Percentiles rank a stretch among this genome's conserved stretches.
Evolutionary conservation across 768 basidiomycete species (phyloP).

Genomic region (Termitomyces sp.): DNA sequence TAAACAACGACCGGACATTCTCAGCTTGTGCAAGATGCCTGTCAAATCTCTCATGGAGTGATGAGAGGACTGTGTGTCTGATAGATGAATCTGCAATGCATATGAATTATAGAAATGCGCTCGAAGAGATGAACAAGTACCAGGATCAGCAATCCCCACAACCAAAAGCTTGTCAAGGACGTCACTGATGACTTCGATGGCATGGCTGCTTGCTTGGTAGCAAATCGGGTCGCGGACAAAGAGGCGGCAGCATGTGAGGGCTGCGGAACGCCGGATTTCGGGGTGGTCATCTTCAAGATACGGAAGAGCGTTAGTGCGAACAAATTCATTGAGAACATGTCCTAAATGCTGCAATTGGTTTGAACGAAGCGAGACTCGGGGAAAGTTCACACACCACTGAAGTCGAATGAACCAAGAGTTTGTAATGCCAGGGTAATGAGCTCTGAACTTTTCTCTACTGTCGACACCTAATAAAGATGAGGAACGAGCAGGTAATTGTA

Average conservation of each 20-base stretch:
- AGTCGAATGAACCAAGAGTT: conserved; percentile 91
- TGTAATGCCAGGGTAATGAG: conserved; percentile 77
- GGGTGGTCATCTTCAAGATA: conserved; percentile 91
- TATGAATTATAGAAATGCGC: conserved; percentile 8
- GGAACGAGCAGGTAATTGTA: neutral
- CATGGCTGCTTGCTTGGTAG: conserved; percentile 92
- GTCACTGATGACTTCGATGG: conserved; percentile 95
- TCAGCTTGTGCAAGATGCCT: conserved; percentile 97
- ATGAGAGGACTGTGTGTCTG: conserved; percentile 79
- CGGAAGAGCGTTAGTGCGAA: conserved; percentile 85
- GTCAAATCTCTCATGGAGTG: conserved; percentile 91
- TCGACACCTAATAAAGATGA: conserved; percentile 30
- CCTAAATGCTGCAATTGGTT: conserved; percentile 41
- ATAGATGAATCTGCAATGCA: conserved; percentile 65
- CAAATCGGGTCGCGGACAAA: conserved; percentile 96
- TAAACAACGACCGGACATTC: conserved; percentile 95
- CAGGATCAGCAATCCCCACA: conserved; percentile 94
- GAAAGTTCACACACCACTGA: conserved; percentile 58
- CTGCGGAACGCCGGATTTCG: conserved; percentile 86
- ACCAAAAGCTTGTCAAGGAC: conserved; percentile 96
- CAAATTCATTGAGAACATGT: conserved; percentile 93
- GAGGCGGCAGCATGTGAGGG: conserved; percentile 85
- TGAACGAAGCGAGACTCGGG: neutral
- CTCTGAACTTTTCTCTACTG: conserved; percentile 62
- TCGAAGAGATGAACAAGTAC: conserved; percentile 33